A percentile compares a stretch with the other conserved stretches of the same genome.
Conservation (phyloP, 768 basidiomycete genomes). For the Naematelia encephala region DNA sequence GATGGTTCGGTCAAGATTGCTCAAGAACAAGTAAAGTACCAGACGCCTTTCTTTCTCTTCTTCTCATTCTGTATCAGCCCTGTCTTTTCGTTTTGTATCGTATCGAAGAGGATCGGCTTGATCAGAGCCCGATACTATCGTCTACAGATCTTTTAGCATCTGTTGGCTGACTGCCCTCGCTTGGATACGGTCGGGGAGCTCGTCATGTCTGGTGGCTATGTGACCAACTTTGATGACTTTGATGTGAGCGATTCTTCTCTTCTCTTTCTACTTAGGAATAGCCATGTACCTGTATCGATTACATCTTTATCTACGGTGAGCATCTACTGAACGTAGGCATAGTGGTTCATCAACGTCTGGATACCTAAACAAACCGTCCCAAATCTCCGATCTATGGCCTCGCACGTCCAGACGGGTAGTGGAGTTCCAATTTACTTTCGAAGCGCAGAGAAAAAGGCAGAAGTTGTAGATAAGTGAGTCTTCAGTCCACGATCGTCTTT, state of each 20-base stretch:
- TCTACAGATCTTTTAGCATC: too few relatives aligned
- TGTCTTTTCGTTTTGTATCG: not conserved
- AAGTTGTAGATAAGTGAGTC: conserved; percentile 29
- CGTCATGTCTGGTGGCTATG: not conserved
- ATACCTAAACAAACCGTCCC: conserved; percentile 31
- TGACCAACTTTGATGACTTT: conserved; percentile 37
- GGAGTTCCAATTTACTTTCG: conserved; percentile 11
- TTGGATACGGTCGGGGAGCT: not conserved
- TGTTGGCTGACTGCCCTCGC: not conserved
- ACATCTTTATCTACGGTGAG: too few relatives aligned
- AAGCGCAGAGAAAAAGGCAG: conserved; percentile 28
- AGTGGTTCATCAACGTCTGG: conserved; percentile 35
- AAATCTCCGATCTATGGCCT: conserved; percentile 18
- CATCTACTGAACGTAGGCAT: not conserved
- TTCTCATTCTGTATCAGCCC: not conserved
- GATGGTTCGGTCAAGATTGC: too few relatives aligned
- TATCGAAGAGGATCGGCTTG: too few relatives aligned
- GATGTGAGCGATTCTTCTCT: conserved; percentile 13
- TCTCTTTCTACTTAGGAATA: not conserved
- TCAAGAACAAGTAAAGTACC: too few relatives aligned
- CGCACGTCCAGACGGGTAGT: conserved; percentile 11
- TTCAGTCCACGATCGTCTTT: too few relatives aligned
- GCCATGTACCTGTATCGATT: too few relatives aligned
- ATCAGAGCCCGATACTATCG: too few relatives aligned
- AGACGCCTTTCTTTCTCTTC: too few relatives aligned